A percentile compares a stretch with the other conserved stretches of the same genome.
Evolutionary conservation across 306 rosid genomes (phyloP).

Genomic region (Pterocarpus santalinus): DNA sequence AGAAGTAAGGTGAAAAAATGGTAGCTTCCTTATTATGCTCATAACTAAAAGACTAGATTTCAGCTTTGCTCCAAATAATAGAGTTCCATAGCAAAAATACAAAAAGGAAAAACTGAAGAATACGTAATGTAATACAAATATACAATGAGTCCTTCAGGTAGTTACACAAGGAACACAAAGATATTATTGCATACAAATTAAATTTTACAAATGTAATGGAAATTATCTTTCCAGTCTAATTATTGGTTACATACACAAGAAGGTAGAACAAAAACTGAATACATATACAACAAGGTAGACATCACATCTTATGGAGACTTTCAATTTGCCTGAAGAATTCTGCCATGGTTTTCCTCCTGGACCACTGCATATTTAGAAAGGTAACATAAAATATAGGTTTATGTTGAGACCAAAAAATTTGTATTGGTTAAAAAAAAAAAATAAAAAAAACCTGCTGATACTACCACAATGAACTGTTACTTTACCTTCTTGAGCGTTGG

Average conservation of each 20-base stretch:
- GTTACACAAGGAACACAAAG: not conserved
- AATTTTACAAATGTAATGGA: constrained; percentile 42
- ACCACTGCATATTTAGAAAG: constrained; percentile 60
- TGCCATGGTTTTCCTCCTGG: constrained; percentile 70
- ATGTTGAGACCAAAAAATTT: not conserved
- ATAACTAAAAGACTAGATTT: not conserved
- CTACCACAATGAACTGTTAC: not conserved
- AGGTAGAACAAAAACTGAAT: constrained; percentile 22
- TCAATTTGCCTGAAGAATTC: constrained; percentile 85
- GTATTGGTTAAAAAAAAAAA: no score
- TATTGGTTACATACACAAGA: constrained; percentile 33
- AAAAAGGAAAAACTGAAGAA: not conserved
- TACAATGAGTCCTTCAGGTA: constrained; percentile 30
- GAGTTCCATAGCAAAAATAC: not conserved
- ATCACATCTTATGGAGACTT: not conserved
- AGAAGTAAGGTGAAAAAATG: constrained; percentile 9
- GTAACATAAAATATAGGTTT: constrained; percentile 15
- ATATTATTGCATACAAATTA: constrained; percentile 42
- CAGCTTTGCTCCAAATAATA: constrained; percentile 6
- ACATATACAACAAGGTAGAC: constrained; percentile 28
- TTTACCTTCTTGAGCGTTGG: constrained; percentile 65
- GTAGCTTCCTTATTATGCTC: constrained; percentile 5
- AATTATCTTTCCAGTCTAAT: constrained; percentile 45
- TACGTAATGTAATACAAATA: constrained; percentile 23
- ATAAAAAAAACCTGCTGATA: constrained; percentile 20